Conservation (phyloP, 2,329 filamentous ascomycete genomes). For the Purpureocillium takamizusanense region DNA sequence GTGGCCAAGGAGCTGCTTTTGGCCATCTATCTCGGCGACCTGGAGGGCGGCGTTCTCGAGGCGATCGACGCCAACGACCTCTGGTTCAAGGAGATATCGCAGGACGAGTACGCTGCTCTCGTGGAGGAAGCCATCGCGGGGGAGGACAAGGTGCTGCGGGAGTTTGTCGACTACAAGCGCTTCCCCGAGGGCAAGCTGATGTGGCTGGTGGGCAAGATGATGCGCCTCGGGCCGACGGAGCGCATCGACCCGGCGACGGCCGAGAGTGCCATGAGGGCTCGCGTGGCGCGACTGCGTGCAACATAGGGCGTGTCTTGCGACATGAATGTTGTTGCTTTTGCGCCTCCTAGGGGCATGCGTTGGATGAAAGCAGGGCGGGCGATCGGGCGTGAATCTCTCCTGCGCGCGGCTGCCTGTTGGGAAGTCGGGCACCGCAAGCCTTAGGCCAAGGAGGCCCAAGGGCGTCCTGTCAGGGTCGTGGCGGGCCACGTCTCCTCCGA, state of each 20-base stretch:
- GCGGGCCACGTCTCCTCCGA: too few species aligned
- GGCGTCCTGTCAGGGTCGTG: too few species aligned
- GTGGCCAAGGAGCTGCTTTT: slow-evolving; percentile 51
- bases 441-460: too few species aligned
- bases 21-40: slow-evolving; percentile 37
- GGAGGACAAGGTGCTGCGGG: slow-evolving; percentile 35
- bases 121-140: slow-evolving; percentile 33
- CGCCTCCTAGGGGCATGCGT: too few species aligned
- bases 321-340: too few species aligned
- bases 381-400: too few species aligned
- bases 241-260: slow-evolving; percentile 44
- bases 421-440: too few species aligned
- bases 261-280: slow-evolving; percentile 33
- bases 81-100: slow-evolving; percentile 45
- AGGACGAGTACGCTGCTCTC: slow-evolving; percentile 37
- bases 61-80: slow-evolving; percentile 37
- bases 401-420: too few species aligned
- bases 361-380: too few species aligned
- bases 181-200: slow-evolving; percentile 51
- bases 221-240: slow-evolving; percentile 43
- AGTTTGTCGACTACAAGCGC: slow-evolving; percentile 33
- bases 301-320: too few species aligned
- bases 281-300: slow-evolving; percentile 13
- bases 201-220: slow-evolving; percentile 52
- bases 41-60: slow-evolving; percentile 31